Conservation (phyloP, 768 basidiomycete species). For the Boletus patriciae region DNA sequence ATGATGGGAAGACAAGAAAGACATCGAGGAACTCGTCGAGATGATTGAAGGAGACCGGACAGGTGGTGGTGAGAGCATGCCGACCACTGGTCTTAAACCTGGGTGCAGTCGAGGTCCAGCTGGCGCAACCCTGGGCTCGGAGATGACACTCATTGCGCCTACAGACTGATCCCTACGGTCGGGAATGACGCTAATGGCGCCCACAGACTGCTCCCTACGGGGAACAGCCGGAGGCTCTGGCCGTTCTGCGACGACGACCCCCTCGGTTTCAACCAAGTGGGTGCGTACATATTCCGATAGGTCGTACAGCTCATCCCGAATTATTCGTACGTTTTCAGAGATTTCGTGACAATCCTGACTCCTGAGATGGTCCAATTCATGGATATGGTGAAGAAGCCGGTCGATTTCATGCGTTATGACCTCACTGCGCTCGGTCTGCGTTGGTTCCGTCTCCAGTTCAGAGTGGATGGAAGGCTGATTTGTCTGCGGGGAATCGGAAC, state of each 20-base stretch:
- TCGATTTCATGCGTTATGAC: conserved; percentile 53
- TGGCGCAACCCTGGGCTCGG: conserved; percentile 32
- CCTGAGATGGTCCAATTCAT: conserved; percentile 63
- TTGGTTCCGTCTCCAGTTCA: conserved; percentile 44
- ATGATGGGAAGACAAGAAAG: conserved; percentile 62
- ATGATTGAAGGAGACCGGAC: conserved; percentile 41
- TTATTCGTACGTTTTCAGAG: conserved; percentile 62
- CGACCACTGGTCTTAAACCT: conserved; percentile 32
- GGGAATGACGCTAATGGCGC: conserved; percentile 41
- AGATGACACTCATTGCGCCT: conserved; percentile 44
- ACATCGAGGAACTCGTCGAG: conserved; percentile 36
- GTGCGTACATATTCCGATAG: conserved; percentile 58
- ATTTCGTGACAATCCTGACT: conserved; percentile 66
- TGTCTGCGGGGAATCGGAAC: conserved; percentile 49
- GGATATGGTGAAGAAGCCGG: conserved; percentile 50
- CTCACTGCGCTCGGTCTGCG: conserved; percentile 38
- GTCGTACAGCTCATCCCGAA: conserved; percentile 67
- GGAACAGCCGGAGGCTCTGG: conserved; percentile 18
- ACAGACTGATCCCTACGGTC: conserved; percentile 45
- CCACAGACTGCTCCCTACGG: conserved; percentile 45
- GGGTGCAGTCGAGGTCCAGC: conserved; percentile 27
- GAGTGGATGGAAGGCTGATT: conserved; percentile 50
- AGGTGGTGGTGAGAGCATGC: conserved; percentile 48
- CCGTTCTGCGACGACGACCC: conserved; percentile 13
- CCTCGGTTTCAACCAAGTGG: conserved; percentile 27